Base-by-base conservation (phyloP, 139 green algal species). In the Chlamydomonas sp. region DNA sequence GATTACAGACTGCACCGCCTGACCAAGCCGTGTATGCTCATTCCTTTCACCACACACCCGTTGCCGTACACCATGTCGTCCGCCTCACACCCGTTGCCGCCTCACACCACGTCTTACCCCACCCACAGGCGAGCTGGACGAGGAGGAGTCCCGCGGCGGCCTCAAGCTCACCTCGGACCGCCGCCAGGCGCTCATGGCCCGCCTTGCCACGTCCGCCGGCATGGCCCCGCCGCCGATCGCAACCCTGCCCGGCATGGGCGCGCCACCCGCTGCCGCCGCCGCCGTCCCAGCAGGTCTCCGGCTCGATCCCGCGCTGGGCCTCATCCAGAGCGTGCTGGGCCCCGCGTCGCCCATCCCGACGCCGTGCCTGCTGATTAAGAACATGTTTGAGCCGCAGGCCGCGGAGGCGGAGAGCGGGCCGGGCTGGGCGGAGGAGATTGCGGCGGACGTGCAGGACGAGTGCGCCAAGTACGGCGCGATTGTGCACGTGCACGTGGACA, bases 351-450 rank as follows among this genome's bases (percentile, higher is more conserved):
- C 97, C 49, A 98, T 98, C 79, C 95, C 97, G 58, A 99, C 97
- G 49, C 94, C 91, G 7, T 99, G 96, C 88, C 79, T 99, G 63
- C 93, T 99, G 83, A 92, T 99, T 73, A 99, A 99, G 89, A 99
- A 99, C 93, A 97, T 99, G 95, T 99, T 99, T 87, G 90, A 97
- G 88, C 93, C 97, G 5, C 78, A 95, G 88, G 94, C 93, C 89
- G 92, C 92, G 63, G 95, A 99, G 95, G 63, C 85, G 63, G 63
- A 77, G 58, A 95, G 88, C 0, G 95, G 95, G 58, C 90, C 92
- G 3, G 93, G 95, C 62, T 99, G 98, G 98, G 91, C 96, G 4
- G 66, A 94, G n/a, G 98, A 99, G 78, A 97, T 99, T 61, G 90
- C 88, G 6, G 89, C 94, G 63, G 98, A 99, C 71, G 96, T 99